Base-by-base conservation (phyloP, 805 yeast species). In the Zygosaccharomyces lentus region DNA sequence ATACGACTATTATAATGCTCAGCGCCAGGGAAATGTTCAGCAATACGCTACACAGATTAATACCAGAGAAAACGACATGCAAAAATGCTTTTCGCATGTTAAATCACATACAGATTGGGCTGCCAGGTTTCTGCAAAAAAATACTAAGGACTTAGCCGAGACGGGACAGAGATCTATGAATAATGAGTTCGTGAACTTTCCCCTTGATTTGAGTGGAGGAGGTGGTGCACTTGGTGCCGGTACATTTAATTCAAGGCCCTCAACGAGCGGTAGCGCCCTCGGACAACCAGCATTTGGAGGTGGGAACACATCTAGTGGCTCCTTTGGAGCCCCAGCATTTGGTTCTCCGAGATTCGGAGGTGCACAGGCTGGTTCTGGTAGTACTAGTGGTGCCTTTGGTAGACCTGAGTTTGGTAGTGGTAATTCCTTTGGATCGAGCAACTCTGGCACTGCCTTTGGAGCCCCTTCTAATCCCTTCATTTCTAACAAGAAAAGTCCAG, bases 71-170 rank as follows among this genome's bases (percentile, higher is more conserved):
- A 58, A 62, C 10, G 84, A 81, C 51, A 73, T 75, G 76, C 60
- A 65, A 29, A 64, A 62, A 37, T 73, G 79, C 48, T 47, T 73
- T 1, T 46, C 61, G 1, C 69, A 65, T 35, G 40, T 80, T 2
- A 56, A 56, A 8, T 61, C 59, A 0, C 74, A 77, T 45, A 58
- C 76, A 2, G 64, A 66, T 17, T 70, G 72, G 53, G 84, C 82
- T 6, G 83, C 82, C 0, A 67, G 84, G 40, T 81, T 73, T 57
- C 58, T 74, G n/a, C 84, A 81, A 48, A 52, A 70, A 16, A 65
- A 76, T 4, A 71, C 75, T 1, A 60, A 61, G 36, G 56, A 64
- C 34, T 40, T 62, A 19, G 41, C 48, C n/a, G 61, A 57, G 31
- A 66, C 55, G 27, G 66, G 52, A 43, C 55, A 37, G 34, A 57